Evolutionary conservation across 2,329 filamentous ascomycete species (phyloP).

Genomic region (Fusarium praegraminearum): DNA sequence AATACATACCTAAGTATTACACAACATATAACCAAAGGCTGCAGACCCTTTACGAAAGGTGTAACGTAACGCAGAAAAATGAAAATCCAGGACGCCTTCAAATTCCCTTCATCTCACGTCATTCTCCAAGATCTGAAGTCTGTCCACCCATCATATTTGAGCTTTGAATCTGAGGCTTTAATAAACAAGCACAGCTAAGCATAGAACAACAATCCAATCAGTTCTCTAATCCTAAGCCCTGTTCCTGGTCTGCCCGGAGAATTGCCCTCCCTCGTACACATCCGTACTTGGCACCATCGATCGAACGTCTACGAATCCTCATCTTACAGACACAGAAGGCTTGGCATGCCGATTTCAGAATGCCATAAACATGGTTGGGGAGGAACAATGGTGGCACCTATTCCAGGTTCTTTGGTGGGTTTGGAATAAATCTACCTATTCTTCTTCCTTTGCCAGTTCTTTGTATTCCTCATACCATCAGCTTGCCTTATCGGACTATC

Average conservation of each 20-base stretch:
- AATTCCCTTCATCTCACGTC: not conserved
- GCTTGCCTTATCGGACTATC: not conserved
- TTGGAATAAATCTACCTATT: not conserved
- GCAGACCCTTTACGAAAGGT: not conserved
- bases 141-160: not conserved
- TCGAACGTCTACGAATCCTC: conserved; percentile 8
- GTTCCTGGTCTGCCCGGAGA: conserved; percentile 20
- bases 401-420: not conserved
- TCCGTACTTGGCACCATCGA: conserved; percentile 7
- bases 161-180: not conserved
- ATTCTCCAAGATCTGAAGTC: not conserved
- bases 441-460: not conserved
- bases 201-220: not conserved
- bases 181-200: not conserved
- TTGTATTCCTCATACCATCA: not conserved
- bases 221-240: not conserved
- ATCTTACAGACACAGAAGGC: conserved; percentile 19
- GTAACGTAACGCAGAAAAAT: not conserved
- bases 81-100: not conserved
- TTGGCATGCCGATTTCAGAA: conserved; percentile 15
- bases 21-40: not conserved
- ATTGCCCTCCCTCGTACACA: conserved; percentile 31
- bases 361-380: not conserved
- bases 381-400: not conserved
- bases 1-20: not conserved